phyloP scores from a whole-genome alignment of 352 stramenopile species.

The Globisporangium apiculatum region DNA sequence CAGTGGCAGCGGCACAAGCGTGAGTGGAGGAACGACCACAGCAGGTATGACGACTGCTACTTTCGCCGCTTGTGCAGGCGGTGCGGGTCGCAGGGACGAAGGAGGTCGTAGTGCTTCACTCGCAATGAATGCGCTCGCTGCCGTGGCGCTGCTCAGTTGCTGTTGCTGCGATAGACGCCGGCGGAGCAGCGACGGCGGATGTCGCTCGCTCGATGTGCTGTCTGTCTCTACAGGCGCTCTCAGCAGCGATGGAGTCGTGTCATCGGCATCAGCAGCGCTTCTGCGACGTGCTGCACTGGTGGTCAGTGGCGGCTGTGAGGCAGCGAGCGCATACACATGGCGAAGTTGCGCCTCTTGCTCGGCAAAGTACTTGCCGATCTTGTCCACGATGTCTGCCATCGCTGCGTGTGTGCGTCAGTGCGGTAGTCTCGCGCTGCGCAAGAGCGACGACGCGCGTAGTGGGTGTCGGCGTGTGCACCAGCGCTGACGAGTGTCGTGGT shows the following conservation, averaged over 20 bases:
- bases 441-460: neutral
- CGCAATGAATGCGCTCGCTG: neutral
- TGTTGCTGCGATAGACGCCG: slow-evolving; percentile 15
- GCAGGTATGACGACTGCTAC: neutral
- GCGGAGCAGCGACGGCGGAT: slow-evolving; percentile 16
- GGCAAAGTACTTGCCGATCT: slow-evolving; percentile 64
- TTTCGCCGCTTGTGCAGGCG: neutral
- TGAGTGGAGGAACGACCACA: neutral
- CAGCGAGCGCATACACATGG: slow-evolving; percentile 18
- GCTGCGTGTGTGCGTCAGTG: neutral
- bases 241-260: slow-evolving; percentile 1
- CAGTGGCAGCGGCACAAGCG: slow-evolving; percentile 1
- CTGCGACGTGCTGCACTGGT: neutral
- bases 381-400: slow-evolving; percentile 59
- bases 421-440: too few relatives aligned
- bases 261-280: neutral
- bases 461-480: neutral
- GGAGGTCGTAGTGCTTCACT: neutral
- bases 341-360: slow-evolving; percentile 54
- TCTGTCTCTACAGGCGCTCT: neutral
- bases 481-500: neutral
- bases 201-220: neutral
- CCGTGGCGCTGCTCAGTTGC: neutral
- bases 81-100: neutral
- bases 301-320: slow-evolving; percentile 3